A percentile compares a stretch with the other conserved stretches of the same genome.
These are phyloP conservation scores for Phellopilus nigrolimitatus DNA, from an alignment of 1,284 basidiomycete species.

Conservation along the genomic window DNA sequence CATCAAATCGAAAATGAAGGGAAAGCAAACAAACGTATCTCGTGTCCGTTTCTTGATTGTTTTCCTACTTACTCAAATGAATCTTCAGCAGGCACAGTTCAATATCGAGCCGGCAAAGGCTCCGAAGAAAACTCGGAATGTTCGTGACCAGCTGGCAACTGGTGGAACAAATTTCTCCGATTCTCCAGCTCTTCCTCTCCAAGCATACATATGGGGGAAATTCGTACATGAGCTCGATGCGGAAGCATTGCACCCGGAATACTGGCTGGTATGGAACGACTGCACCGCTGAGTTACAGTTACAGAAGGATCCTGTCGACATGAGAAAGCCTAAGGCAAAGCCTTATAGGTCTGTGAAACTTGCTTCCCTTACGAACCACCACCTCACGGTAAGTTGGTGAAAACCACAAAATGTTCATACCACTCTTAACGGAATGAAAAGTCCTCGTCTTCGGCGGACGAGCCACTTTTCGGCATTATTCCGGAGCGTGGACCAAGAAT, in stretches of 20 bases:
- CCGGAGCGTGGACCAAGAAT: too few species aligned
- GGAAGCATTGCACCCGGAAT: background rate
- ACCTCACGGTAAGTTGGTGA: conserved; percentile 1
- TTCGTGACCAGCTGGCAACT: conserved; percentile 6
- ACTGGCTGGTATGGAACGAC: conserved; percentile 15
- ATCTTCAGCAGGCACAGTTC: background rate
- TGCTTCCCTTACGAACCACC: background rate
- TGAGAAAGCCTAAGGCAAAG: background rate
- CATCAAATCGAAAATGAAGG: background rate
- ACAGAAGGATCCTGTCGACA: background rate
- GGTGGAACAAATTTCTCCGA: conserved; percentile 3
- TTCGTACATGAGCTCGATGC: background rate
- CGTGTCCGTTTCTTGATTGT: background rate
- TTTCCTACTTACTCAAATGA: background rate
- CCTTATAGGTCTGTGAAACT: background rate
- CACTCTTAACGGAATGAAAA: too few species aligned
- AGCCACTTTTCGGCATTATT: too few species aligned
- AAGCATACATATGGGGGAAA: conserved; percentile 11
- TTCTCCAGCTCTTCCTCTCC: conserved; percentile 4
- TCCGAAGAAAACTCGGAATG: background rate
- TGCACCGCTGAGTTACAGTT: conserved; percentile 5
- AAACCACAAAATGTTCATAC: too few species aligned
- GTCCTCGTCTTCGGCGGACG: too few species aligned
- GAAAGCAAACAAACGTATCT: background rate
- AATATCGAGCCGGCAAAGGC: background rate